These are phyloP conservation scores for Globisporangium yorkense DNA, from an alignment of 352 stramenopile genomes.

Conservation along the genomic window DNA sequence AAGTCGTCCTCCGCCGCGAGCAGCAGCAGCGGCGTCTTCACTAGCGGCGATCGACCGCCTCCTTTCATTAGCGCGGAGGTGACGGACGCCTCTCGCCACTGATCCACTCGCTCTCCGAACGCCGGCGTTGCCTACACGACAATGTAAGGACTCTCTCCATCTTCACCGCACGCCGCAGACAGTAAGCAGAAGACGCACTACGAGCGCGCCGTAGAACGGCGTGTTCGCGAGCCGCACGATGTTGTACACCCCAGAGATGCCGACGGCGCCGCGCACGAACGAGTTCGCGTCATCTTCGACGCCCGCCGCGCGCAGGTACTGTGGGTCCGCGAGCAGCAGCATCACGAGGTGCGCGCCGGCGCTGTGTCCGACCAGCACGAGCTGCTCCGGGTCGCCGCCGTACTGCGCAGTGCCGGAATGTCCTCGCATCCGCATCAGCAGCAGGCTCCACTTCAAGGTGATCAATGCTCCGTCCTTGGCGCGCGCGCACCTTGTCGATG, in stretches of 20 bases:
- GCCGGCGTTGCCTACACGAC: conserved; percentile 30
- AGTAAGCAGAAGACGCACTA: conserved; percentile 10
- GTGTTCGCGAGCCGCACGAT: conserved; percentile 75
- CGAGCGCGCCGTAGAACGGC: conserved; percentile 58
- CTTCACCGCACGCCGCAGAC: too few species aligned
- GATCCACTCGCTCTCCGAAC: conserved; percentile 60
- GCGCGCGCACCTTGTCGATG: conserved; percentile 46
- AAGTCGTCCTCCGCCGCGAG: conserved; percentile 73
- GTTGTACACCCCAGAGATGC: conserved; percentile 85
- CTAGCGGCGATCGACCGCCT: conserved; percentile 33
- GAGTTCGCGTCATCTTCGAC: conserved; percentile 23
- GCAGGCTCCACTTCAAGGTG: too few species aligned
- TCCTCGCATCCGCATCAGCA: background rate
- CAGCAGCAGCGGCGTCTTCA: conserved; percentile 45
- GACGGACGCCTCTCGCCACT: conserved; percentile 70
- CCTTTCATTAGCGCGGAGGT: conserved; percentile 35
- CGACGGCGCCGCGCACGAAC: conserved; percentile 51
- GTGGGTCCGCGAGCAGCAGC: conserved; percentile 54
- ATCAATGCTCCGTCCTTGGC: background rate
- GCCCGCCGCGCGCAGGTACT: conserved; percentile 33
- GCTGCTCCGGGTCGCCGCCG: conserved; percentile 50
- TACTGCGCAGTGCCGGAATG: conserved; percentile 27
- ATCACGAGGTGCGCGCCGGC: conserved; percentile 77
- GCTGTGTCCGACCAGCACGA: conserved; percentile 70
- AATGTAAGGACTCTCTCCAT: too few species aligned